A percentile compares a stretch with the other conserved stretches of the same genome.
phyloP scores from a whole-genome alignment of 2,329 filamentous ascomycete genomes.

The Arthroderma uncinatum region DNA sequence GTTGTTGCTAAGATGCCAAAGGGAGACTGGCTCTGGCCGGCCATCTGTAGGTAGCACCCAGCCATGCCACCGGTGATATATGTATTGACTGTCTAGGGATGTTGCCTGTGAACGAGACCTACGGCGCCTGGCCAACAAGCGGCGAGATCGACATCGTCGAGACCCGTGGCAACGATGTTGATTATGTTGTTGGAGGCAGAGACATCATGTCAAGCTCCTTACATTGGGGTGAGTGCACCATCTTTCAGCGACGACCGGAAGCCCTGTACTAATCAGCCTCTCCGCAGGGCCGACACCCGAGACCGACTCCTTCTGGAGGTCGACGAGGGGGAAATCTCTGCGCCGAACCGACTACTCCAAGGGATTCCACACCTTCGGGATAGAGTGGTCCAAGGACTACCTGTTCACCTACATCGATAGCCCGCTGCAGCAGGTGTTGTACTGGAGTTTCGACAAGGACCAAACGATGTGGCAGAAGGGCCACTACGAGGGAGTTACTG shows the following conservation, averaged over 20 bases:
- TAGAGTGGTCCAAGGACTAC: constrained; percentile 45
- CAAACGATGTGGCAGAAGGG: constrained; percentile 29
- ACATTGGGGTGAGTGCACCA: constrained; percentile 15
- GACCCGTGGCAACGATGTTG: constrained; percentile 37
- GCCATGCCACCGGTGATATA: background rate
- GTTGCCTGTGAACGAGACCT: constrained; percentile 40
- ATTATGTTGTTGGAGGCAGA: constrained; percentile 32
- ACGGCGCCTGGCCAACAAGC: constrained; percentile 42
- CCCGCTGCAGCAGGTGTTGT: constrained; percentile 26
- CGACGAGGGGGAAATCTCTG: constrained; percentile 20
- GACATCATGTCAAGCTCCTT: constrained; percentile 30
- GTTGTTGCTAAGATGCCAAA: constrained; percentile 43
- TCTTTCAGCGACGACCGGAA: no score
- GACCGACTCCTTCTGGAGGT: constrained; percentile 18
- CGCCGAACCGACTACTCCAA: constrained; percentile 21
- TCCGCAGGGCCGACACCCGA: constrained; percentile 10
- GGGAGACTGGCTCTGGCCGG: constrained; percentile 48
- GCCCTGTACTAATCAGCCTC: background rate
- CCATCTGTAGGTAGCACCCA: constrained; percentile 30
- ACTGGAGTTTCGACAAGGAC: constrained; percentile 22
- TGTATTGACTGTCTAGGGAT: constrained; percentile 29
- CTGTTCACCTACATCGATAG: constrained; percentile 45
- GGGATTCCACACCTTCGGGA: constrained; percentile 42
- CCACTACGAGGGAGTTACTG: constrained; percentile 31
- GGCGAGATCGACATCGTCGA: constrained; percentile 47